A percentile compares a stretch with the other conserved stretches of the same genome.
These are phyloP conservation scores for Volvox carteri DNA, from an alignment of 163 green algal species.

Conservation along the genomic window DNA sequence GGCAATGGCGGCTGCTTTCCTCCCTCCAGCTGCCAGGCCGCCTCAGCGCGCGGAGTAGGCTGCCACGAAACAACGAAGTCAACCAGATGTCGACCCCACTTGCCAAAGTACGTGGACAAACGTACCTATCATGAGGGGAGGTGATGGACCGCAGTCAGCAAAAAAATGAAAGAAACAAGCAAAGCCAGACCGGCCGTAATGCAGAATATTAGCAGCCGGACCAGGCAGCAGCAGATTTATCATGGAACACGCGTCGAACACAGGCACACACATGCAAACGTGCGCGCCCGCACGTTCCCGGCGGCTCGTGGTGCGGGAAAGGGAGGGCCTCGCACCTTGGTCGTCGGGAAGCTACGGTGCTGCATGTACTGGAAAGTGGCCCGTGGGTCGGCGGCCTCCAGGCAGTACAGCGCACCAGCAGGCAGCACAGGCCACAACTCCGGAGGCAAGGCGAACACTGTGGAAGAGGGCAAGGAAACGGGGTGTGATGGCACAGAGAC, in stretches of 20 bases:
- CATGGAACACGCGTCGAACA: too few species aligned
- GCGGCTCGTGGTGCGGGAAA: too few species aligned
- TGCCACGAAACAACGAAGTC: conserved; percentile 44
- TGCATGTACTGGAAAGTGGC: conserved; percentile 30
- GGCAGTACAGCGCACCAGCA: conserved; percentile 31
- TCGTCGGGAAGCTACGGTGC: conserved; percentile 1
- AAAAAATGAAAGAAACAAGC: too few species aligned
- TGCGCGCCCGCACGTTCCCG: too few species aligned
- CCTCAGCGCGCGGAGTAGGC: not conserved
- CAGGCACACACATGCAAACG: too few species aligned
- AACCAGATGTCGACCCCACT: conserved; percentile 24
- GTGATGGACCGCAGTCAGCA: too few species aligned
- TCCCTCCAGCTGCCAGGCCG: conserved; percentile 23
- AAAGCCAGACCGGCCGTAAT: too few species aligned
- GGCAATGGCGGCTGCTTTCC: conserved; percentile 17
- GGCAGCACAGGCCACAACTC: conserved; percentile 45
- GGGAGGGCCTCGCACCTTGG: too few species aligned
- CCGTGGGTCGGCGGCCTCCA: conserved; percentile 30
- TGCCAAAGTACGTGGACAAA: conserved; percentile 41
- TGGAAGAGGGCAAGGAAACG: not conserved
- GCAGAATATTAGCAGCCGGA: too few species aligned
- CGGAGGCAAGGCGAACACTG: conserved; percentile 29
- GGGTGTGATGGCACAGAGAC: not conserved
- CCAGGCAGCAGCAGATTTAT: too few species aligned
- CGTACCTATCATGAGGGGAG: conserved; percentile 1